These are phyloP conservation scores for Blastocystis sp. DNA, from an alignment of 352 stramenopile species.

Conservation along the genomic window DNA sequence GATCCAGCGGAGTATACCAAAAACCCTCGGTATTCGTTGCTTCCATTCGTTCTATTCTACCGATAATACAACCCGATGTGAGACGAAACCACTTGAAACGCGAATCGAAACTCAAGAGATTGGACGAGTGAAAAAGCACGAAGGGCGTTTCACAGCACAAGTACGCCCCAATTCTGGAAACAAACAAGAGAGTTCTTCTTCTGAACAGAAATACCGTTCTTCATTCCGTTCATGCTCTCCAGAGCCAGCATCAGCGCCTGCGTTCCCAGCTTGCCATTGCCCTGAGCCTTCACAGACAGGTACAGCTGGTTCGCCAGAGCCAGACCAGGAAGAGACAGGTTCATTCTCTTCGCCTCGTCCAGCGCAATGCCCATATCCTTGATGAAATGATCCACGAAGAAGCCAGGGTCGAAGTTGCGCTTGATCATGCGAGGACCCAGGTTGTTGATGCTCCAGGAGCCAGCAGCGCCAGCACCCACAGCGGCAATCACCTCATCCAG, in stretches of 20 bases:
- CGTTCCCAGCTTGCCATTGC: slow-evolving; percentile 78
- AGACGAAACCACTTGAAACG: neutral
- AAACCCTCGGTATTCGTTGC: neutral
- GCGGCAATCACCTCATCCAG: slow-evolving; percentile 82
- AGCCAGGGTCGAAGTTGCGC: slow-evolving; percentile 82
- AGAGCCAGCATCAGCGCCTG: slow-evolving; percentile 83
- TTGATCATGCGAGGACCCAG: slow-evolving; percentile 83
- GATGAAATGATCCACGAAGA: slow-evolving; percentile 86
- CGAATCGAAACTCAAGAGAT: neutral
- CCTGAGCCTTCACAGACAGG: slow-evolving; percentile 80
- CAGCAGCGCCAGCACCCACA: slow-evolving; percentile 81
- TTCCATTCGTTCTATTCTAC: neutral
- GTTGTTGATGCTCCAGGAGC: slow-evolving; percentile 84
- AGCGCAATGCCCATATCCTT: slow-evolving; percentile 86
- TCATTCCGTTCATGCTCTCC: slow-evolving; percentile 81
- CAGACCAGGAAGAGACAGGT: slow-evolving; percentile 80
- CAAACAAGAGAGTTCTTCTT: slow-evolving; percentile 44
- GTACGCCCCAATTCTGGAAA: slow-evolving; percentile 6
- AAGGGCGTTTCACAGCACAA: neutral
- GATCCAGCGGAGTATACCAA: slow-evolving; percentile 24
- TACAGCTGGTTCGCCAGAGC: slow-evolving; percentile 83
- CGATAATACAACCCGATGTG: neutral
- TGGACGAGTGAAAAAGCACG: too few relatives aligned
- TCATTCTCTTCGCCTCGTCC: slow-evolving; percentile 82
- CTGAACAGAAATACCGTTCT: slow-evolving; percentile 56